Percentiles rank a stretch among this genome's conserved stretches.
phyloP scores from a whole-genome alignment of 345 rosid genomes.

The Boechera divaricarpa region DNA sequence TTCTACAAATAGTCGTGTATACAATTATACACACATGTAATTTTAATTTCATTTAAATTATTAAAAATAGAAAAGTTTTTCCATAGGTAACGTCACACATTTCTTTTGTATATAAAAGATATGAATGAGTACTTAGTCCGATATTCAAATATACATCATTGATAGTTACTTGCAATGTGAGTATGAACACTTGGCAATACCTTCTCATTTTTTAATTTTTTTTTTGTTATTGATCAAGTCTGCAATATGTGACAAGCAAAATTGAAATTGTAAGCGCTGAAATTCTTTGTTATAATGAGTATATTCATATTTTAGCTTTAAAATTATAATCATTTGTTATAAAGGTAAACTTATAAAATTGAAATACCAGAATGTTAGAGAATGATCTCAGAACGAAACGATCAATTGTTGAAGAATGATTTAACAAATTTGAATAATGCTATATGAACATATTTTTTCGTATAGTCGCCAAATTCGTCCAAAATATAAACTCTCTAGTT shows the following conservation, averaged over 20 bases:
- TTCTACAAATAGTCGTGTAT: background rate
- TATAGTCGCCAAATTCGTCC: no score
- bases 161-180: conserved; percentile 1
- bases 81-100: background rate
- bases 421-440: no score
- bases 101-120: background rate
- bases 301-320: background rate
- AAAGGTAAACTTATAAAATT: no score
- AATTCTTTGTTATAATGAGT: background rate
- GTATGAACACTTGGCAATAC: conserved; percentile 14
- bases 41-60: no score
- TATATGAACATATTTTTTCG: no score
- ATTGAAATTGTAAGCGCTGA: conserved; percentile 29
- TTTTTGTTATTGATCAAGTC: background rate
- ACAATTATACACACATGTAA: no score
- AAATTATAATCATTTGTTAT: no score
- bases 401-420: no score
- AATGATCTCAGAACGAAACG: no score
- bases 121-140: background rate
- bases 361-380: no score
- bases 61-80: no score
- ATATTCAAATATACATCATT: background rate
- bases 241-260: background rate
- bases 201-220: background rate
- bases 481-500: no score